These are phyloP conservation scores for Hortaea sp. DNA, from an alignment of 2,329 filamentous ascomycete genomes.

Conservation along the genomic window DNA sequence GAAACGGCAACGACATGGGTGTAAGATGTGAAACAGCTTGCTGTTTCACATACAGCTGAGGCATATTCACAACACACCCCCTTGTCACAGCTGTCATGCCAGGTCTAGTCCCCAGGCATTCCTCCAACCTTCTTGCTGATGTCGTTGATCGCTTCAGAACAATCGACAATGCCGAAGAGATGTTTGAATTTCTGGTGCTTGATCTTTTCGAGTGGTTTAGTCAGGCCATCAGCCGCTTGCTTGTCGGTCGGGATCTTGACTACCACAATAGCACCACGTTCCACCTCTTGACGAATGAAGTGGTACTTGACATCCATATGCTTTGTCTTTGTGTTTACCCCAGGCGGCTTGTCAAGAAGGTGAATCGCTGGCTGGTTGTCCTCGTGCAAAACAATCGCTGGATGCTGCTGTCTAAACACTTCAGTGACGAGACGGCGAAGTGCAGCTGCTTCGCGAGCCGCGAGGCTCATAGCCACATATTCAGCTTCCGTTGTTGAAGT, in stretches of 20 bases:
- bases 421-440: too few species aligned
- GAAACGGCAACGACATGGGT: too few species aligned
- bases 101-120: too few species aligned
- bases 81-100: too few species aligned
- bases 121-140: too few species aligned
- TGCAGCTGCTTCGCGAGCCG: too few species aligned
- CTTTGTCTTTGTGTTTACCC: slow-evolving; percentile 1
- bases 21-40: too few species aligned
- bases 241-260: slow-evolving; percentile 1
- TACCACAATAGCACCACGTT: background rate
- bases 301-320: slow-evolving; percentile 6
- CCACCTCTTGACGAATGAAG: slow-evolving; percentile 1
- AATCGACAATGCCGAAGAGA: background rate
- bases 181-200: background rate
- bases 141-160: too few species aligned
- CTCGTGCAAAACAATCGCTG: background rate
- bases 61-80: too few species aligned
- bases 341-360: slow-evolving; percentile 1
- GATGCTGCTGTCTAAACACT: background rate
- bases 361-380: slow-evolving; percentile 3
- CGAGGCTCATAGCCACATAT: too few species aligned
- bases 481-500: too few species aligned
- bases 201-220: slow-evolving; percentile 2
- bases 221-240: slow-evolving; percentile 5
- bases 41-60: too few species aligned